Base-by-base conservation (phyloP, 2,329 filamentous ascomycete species). In the Dothistroma pini region DNA sequence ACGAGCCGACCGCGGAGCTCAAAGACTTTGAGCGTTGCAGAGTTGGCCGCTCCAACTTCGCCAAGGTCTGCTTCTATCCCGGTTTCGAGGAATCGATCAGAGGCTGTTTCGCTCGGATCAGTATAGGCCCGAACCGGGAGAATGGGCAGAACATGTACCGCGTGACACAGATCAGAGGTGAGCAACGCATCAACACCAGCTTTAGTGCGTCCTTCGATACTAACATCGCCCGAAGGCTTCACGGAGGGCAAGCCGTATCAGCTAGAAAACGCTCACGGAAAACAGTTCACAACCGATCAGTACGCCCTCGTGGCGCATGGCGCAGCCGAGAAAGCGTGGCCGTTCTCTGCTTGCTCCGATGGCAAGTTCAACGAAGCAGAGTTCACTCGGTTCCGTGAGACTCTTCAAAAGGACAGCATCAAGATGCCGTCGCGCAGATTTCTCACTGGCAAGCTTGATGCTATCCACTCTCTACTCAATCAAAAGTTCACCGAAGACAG, bases 61-160 rank as follows among this genome's bases (percentile, higher is more conserved):
- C 89, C 7, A 87, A 93, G 71, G 89, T 96, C 58, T 97, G 92
- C 81, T 96, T 96, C 79, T 93, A 93, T 68, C 95, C 95, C 11
- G 88, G 88, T 4, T 97, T 99, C 68, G 90, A 96, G 59, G 80
- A 89, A 9, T 84, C 89, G 32, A 89, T 97, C 70, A 86, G 82
- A 16, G 91, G 91, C 56, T 96, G 92, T 75, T 99, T 89, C 74
- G 88, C 89, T 41, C 90, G 95, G 56, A 86, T 97, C 66, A 90
- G 88, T 64, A 85, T 97, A 59, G 93, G 93, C 0, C 83, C 88
- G 12, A 89, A 96, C 72, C 84, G 84, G 11, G 69, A 71, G 51
- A 90, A 85, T 4, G 88, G 89, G 3, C 80, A 87, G 61, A 89
- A 89, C 63, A 84, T 90, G 66, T 99, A 99, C 75, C 89, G 93